Percentiles rank a stretch among this genome's conserved stretches.
Conservation (phyloP, 345 rosid genomes). For the Brassica rapa region DNA sequence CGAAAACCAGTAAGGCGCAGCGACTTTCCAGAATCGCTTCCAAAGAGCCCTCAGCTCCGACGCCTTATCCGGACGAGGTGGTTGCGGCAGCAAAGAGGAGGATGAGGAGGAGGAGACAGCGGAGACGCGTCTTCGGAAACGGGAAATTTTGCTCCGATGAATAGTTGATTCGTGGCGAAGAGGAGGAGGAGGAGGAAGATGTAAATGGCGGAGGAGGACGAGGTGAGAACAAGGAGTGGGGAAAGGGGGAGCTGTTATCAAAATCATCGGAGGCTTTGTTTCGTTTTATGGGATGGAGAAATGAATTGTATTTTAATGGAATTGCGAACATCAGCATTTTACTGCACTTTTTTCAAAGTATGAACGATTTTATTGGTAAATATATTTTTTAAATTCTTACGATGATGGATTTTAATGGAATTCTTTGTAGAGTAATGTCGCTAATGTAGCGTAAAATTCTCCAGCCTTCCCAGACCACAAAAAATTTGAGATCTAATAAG, state of each 20-base stretch:
- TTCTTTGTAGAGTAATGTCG: no score
- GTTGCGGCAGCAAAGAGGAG: slow-evolving; percentile 31
- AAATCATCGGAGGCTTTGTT: neutral
- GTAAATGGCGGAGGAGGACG: slow-evolving; percentile 18
- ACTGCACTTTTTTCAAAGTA: no score
- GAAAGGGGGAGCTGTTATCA: slow-evolving; percentile 23
- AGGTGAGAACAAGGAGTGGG: slow-evolving; percentile 12
- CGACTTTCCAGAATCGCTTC: slow-evolving; percentile 84
- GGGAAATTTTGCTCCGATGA: slow-evolving; percentile 3
- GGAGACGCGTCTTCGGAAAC: slow-evolving; percentile 14
- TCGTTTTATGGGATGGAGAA: no score
- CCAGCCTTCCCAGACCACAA: no score
- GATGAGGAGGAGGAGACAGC: slow-evolving; percentile 16
- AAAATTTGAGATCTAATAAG: no score
- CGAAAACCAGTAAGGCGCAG: slow-evolving; percentile 87
- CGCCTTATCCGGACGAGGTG: slow-evolving; percentile 40
- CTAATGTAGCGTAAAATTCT: no score
- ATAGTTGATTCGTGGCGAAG: slow-evolving; percentile 11
- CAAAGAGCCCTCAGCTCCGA: slow-evolving; percentile 49
- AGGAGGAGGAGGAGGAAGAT: neutral
- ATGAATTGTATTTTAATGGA: no score
- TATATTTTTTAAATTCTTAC: no score
- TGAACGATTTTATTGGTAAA: no score
- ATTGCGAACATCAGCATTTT: no score
- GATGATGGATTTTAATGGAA: no score